Percentiles rank a stretch among this genome's conserved stretches.
Evolutionary conservation across 305 asterid genomes (phyloP).

Genomic region (Solanum hybrid): DNA sequence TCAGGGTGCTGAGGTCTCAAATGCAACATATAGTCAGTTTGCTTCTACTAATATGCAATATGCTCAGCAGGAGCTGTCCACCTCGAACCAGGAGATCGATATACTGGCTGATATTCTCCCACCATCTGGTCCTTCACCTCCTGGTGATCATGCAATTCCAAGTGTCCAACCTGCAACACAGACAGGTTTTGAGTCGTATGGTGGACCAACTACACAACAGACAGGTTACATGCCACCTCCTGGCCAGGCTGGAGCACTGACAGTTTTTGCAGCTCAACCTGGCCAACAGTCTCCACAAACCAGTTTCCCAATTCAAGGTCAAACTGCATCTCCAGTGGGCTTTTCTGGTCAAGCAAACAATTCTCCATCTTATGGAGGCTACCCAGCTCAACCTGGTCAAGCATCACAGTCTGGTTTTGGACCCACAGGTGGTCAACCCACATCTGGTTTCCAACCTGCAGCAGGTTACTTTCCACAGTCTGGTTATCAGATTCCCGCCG

Average conservation of each 20-base stretch:
- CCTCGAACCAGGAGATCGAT: conserved; percentile 45
- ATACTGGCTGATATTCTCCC: conserved; percentile 96
- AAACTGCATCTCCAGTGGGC: conserved; percentile 12
- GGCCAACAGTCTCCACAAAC: conserved; percentile 26
- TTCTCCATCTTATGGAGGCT: conserved; percentile 14
- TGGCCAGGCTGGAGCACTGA: conserved; percentile 29
- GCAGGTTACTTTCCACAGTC: conserved; percentile 19
- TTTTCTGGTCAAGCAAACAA: conserved; percentile 18
- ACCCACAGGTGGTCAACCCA: conserved; percentile 38
- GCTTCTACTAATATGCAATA: conserved; percentile 31
- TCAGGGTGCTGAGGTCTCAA: conserved; percentile 27
- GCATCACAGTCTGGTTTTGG: conserved; percentile 44
- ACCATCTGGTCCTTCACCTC: conserved; percentile 47
- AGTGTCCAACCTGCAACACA: conserved; percentile 32
- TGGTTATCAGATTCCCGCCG: conserved; percentile 13
- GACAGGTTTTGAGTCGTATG: conserved; percentile 44
- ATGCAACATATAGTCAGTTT: conserved; percentile 25
- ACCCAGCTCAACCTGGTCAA: conserved; percentile 48
- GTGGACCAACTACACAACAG: conserved; percentile 28
- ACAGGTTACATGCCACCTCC: conserved; percentile 21
- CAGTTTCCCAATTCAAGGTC: conserved; percentile 37
- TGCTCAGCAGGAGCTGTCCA: conserved; percentile 44
- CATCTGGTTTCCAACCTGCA: conserved; percentile 19
- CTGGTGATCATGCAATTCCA: conserved; percentile 31
- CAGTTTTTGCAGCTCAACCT: conserved; percentile 37